Percentiles rank a stretch among this genome's conserved stretches.
phyloP scores from a whole-genome alignment of 2,329 filamentous ascomycete species.

The Cyphellophora attinorum region DNA sequence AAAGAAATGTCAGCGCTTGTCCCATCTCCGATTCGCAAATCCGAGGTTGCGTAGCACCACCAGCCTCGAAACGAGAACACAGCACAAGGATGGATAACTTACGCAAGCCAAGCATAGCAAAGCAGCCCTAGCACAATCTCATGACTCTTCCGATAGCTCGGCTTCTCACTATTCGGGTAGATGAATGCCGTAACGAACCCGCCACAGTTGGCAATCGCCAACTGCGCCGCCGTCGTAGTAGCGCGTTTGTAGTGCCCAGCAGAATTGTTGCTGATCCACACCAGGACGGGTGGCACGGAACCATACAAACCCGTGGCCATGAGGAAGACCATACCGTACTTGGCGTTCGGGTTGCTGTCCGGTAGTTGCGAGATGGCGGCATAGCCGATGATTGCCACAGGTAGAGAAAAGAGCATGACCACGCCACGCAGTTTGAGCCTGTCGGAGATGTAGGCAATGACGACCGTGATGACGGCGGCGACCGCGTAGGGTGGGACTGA shows the following conservation, averaged over 20 bases:
- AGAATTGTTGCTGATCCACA: slow-evolving; percentile 59
- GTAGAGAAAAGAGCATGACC: slow-evolving; percentile 54
- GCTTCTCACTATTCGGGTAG: slow-evolving; percentile 18
- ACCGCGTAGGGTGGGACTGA: slow-evolving; percentile 67
- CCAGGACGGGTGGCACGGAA: slow-evolving; percentile 53
- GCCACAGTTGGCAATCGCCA: slow-evolving; percentile 57
- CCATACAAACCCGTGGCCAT: slow-evolving; percentile 58
- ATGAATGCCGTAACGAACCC: slow-evolving; percentile 51
- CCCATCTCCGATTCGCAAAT: too few relatives aligned
- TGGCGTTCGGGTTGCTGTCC: slow-evolving; percentile 34
- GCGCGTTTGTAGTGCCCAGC: slow-evolving; percentile 62
- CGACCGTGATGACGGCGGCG: slow-evolving; percentile 59
- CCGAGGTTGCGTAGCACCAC: too few relatives aligned
- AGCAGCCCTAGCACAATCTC: slow-evolving; percentile 51
- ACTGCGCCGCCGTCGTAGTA: slow-evolving; percentile 47
- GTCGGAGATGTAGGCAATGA: slow-evolving; percentile 67
- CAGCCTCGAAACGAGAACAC: too few relatives aligned
- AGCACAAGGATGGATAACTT: too few relatives aligned
- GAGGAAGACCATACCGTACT: slow-evolving; percentile 59
- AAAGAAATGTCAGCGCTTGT: too few relatives aligned
- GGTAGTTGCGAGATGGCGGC: slow-evolving; percentile 50
- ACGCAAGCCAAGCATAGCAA: slow-evolving; percentile 56
- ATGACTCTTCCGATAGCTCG: slow-evolving; percentile 52
- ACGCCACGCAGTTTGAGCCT: slow-evolving; percentile 56
- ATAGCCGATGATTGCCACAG: slow-evolving; percentile 57